phyloP scores from a whole-genome alignment of 2,329 filamentous ascomycete genomes.

The Aspergillus fischeri region DNA sequence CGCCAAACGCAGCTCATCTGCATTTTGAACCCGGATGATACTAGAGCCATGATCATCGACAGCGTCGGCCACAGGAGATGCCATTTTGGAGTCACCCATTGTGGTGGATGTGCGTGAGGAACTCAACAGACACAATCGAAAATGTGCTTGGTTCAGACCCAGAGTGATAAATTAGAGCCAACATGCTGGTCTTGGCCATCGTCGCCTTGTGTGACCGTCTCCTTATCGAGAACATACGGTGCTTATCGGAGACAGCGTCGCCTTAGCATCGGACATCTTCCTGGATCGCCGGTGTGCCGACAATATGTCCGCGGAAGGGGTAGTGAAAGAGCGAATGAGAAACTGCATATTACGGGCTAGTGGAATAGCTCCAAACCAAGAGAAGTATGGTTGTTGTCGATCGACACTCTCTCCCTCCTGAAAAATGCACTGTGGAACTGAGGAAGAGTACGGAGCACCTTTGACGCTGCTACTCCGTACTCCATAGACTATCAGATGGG shows the following conservation, averaged over 20 bases:
- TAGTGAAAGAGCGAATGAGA: too few species aligned
- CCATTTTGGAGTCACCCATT: constrained; percentile 13
- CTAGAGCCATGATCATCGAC: constrained; percentile 1
- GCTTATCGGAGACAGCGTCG: background rate
- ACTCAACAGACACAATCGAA: background rate
- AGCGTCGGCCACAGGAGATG: background rate
- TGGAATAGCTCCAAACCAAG: background rate
- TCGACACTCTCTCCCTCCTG: too few species aligned
- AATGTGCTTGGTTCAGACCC: too few species aligned
- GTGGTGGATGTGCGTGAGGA: background rate
- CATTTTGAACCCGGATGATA: constrained; percentile 24
- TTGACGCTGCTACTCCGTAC: too few species aligned
- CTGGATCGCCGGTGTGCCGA: constrained; percentile 3
- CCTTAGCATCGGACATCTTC: background rate
- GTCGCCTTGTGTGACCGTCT: background rate
- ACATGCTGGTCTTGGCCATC: background rate
- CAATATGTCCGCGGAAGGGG: background rate
- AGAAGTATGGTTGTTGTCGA: background rate
- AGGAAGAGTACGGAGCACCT: too few species aligned
- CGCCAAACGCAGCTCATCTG: constrained; percentile 41
- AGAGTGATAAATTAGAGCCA: background rate
- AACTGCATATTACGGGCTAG: background rate
- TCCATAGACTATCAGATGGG: too few species aligned
- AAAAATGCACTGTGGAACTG: too few species aligned
- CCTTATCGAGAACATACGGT: background rate